A percentile compares a stretch with the other conserved stretches of the same genome.
phyloP scores from a whole-genome alignment of 2,329 filamentous ascomycete species.

The Epichloe festucae region DNA sequence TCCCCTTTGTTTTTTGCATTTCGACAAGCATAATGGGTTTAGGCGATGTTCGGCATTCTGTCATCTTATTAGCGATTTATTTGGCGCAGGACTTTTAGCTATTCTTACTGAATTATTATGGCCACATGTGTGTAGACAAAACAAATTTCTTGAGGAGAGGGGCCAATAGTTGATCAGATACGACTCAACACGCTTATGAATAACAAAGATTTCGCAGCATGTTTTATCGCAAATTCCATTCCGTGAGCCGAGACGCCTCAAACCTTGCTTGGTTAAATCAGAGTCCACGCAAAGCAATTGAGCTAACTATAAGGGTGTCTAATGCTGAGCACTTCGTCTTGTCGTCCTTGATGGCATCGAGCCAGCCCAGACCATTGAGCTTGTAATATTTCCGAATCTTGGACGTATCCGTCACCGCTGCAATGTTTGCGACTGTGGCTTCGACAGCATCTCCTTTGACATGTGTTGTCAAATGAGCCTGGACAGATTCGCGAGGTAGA shows the following conservation, averaged over 20 bases:
- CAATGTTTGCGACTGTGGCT: slow-evolving; percentile 52
- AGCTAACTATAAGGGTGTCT: slow-evolving; percentile 57
- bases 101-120: not conserved
- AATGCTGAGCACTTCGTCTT: slow-evolving; percentile 37
- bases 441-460: slow-evolving; percentile 48
- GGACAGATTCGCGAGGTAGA: slow-evolving; percentile 32
- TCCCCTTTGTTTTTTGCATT: not conserved
- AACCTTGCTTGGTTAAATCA: slow-evolving; percentile 8
- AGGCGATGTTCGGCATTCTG: not conserved
- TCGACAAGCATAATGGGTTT: not conserved
- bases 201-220: not conserved
- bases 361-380: slow-evolving; percentile 46
- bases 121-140: not conserved
- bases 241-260: not conserved
- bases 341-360: slow-evolving; percentile 33
- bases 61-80: not conserved
- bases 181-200: slow-evolving; percentile 1
- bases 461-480: slow-evolving; percentile 44
- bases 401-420: slow-evolving; percentile 45
- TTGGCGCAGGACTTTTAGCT: not conserved
- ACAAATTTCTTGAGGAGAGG: too few species aligned
- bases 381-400: slow-evolving; percentile 82
- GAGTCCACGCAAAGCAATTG: slow-evolving; percentile 51
- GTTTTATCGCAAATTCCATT: not conserved
- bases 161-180: not conserved